Evolutionary conservation across 352 stramenopile species (phyloP).

Genomic region (Phytophthora capsici): DNA sequence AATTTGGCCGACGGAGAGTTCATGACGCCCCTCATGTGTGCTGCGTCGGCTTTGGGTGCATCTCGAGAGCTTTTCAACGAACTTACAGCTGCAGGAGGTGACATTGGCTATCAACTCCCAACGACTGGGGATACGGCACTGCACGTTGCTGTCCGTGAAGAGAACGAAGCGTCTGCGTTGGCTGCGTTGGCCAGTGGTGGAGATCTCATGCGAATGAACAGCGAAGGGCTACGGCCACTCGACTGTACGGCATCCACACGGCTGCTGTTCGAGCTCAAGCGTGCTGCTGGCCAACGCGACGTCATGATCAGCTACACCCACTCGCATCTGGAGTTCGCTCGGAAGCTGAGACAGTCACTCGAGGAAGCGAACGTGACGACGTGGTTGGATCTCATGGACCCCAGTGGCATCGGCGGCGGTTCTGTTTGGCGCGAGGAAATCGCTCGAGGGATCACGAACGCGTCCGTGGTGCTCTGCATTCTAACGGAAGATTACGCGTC

Average conservation of each 20-base stretch:
- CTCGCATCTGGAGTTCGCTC: constrained; percentile 75
- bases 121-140: constrained; percentile 66
- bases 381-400: constrained; percentile 82
- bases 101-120: constrained; percentile 68
- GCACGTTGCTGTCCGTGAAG: constrained; percentile 63
- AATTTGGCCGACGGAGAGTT: constrained; percentile 45
- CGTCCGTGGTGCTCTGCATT: constrained; percentile 67
- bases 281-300: constrained; percentile 64
- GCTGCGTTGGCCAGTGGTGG: constrained; percentile 59
- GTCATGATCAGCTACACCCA: constrained; percentile 90
- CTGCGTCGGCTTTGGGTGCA: constrained; percentile 22
- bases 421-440: constrained; percentile 79
- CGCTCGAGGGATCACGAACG: constrained; percentile 67
- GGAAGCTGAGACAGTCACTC: constrained; percentile 63
- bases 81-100: constrained; percentile 46
- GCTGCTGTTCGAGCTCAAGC: constrained; percentile 75
- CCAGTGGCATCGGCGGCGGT: constrained; percentile 73
- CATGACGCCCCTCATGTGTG: constrained; percentile 58
- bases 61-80: constrained; percentile 41
- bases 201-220: constrained; percentile 73
- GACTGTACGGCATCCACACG: constrained; percentile 74
- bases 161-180: constrained; percentile 61
- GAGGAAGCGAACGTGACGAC: constrained; percentile 73
- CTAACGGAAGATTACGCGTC: constrained; percentile 72
- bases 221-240: constrained; percentile 58